phyloP scores from a whole-genome alignment of 768 basidiomycete genomes.

The Mycena amicta region DNA sequence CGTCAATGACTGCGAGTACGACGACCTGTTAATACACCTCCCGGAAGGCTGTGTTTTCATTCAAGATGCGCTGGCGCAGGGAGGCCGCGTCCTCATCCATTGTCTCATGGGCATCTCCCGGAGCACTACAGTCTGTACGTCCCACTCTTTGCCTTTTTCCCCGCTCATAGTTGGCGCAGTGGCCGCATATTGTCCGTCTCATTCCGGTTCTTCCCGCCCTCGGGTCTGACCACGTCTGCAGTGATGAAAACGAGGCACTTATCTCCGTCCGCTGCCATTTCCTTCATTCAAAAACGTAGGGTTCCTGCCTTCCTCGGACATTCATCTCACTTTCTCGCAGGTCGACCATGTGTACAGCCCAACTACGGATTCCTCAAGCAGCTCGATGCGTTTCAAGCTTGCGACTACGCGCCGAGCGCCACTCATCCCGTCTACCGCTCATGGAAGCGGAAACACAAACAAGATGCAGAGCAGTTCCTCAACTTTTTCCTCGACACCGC shows the following conservation, averaged over 20 bases:
- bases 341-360: constrained; percentile 43
- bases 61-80: constrained; percentile 50
- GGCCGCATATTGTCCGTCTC: constrained; percentile 16
- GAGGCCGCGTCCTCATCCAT: constrained; percentile 68
- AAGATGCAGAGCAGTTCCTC: constrained; percentile 55
- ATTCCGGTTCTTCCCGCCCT: background rate
- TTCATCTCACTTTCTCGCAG: constrained; percentile 27
- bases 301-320: constrained; percentile 1
- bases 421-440: constrained; percentile 48
- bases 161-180: constrained; percentile 4
- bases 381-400: constrained; percentile 55
- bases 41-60: constrained; percentile 65
- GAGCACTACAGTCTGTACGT: constrained; percentile 59
- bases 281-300: constrained; percentile 53
- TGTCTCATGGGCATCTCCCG: constrained; percentile 76
- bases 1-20: constrained; percentile 50
- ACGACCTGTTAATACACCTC: constrained; percentile 65
- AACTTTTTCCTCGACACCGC: constrained; percentile 55
- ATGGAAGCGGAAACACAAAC: constrained; percentile 61
- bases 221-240: constrained; percentile 18
- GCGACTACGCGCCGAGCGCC: constrained; percentile 47
- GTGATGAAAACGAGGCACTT: constrained; percentile 54
- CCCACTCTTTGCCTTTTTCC: constrained; percentile 41
- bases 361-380: constrained; percentile 63
- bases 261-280: constrained; percentile 46